Evolutionary conservation across 169 alveolate species (phyloP), one percentile per base, ranked within the genome.

Genomic region (Plasmodium knowlesi): DNA sequence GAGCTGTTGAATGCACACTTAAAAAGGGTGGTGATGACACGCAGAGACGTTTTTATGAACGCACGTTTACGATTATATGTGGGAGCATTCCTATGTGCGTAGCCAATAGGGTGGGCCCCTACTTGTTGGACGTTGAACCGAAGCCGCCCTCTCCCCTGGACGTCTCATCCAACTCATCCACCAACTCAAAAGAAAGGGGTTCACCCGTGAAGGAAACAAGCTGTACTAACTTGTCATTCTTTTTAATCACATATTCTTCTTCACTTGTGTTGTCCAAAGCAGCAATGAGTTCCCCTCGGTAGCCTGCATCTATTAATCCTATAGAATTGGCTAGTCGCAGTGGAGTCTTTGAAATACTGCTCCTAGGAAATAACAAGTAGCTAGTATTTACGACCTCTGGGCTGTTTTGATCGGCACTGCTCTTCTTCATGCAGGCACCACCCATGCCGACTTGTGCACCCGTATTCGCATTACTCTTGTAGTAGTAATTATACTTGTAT

Each of bases 271-370:
- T 98, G 93, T 98, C 99, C 22, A 98, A 97, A 16, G 98, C 97
- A 6, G 98, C 97, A 19, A 96, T 91, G 22, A 98, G 50, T 92
- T 98, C 99, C 6, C 99, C 99, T 73, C 99, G 95, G 82, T 97
- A 98, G 9, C 98, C 99, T 79, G 99, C 98, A 92, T 98, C 99
- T 53, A 98, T 98, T 54, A 98, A 86, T 6, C 99, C 99, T 30
- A 98, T 98, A 95, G 98, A 97, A 84, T 98, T 98, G 39, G 98
- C 96, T 25, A 98, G 95, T 74, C 99, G 83, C 25, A 98, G 93
- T 0, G 99, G 99, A 10, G 99, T 97, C 91, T 97, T 98, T 28
- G 98, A 95, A 78, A 98, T 98, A 83, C 98, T 96, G 80, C 98
- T 96, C 37, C 99, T 96, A 5, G 99, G 98, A 85, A 97, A 82